phyloP scores from a whole-genome alignment of 805 yeast genomes.

The Kodamaea leandrae region DNA sequence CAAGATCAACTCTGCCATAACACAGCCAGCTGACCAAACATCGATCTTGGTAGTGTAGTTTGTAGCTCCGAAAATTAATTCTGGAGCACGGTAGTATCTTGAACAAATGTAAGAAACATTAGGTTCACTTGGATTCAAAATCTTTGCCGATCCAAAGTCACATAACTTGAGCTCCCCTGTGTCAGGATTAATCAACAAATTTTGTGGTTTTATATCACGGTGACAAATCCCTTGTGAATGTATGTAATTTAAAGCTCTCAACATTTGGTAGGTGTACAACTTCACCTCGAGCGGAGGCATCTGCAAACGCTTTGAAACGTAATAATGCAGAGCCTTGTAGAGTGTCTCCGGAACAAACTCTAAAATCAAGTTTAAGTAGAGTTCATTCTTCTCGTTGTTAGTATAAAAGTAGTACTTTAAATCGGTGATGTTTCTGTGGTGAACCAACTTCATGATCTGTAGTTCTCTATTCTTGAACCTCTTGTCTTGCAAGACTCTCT shows the following conservation, averaged over 20 bases:
- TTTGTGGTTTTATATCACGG: constrained; percentile 90
- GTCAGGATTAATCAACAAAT: constrained; percentile 80
- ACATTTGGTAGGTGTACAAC: constrained; percentile 73
- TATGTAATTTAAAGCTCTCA: constrained; percentile 76
- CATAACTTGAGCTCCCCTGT: constrained; percentile 86
- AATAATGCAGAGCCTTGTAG: constrained; percentile 86
- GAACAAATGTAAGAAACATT: constrained; percentile 96
- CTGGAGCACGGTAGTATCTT: constrained; percentile 96
- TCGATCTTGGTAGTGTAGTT: constrained; percentile 96
- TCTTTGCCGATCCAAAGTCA: constrained; percentile 95
- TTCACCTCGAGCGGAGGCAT: constrained; percentile 93
- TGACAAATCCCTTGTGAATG: constrained; percentile 83
- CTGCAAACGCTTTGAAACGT: constrained; percentile 61
- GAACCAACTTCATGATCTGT: constrained; percentile 88
- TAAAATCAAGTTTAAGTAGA: constrained; percentile 83
- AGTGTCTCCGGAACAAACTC: constrained; percentile 96
- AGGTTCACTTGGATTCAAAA: constrained; percentile 84
- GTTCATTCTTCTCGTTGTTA: constrained; percentile 66
- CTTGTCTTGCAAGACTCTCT: constrained; percentile 93
- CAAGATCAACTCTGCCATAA: constrained; percentile 91
- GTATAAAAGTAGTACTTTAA: constrained; percentile 84
- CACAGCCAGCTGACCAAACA: constrained; percentile 97
- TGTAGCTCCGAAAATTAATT: constrained; percentile 94
- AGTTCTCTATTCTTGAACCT: constrained; percentile 92
- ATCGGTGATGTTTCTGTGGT: constrained; percentile 85